Conservation (phyloP, 2,329 filamentous ascomycete species). For the Pseudocercospora vitis region DNA sequence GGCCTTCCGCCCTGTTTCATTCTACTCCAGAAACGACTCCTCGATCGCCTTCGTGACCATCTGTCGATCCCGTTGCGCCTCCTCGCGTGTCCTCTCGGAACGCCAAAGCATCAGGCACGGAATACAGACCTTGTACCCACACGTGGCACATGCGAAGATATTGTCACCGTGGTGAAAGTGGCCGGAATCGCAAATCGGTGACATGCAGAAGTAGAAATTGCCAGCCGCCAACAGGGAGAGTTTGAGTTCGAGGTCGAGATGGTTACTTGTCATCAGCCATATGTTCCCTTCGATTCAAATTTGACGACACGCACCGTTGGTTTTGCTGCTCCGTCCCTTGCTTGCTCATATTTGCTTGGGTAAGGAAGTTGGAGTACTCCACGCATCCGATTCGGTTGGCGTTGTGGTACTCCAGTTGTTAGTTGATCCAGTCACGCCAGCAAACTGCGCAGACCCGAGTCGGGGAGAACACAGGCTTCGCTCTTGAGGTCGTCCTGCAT, state of each 20-base stretch:
- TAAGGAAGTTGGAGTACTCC: slow-evolving; percentile 22
- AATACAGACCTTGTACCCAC: slow-evolving; percentile 26
- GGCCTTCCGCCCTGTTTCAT: neutral
- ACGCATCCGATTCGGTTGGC: slow-evolving; percentile 19
- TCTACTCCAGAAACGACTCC: neutral
- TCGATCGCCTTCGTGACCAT: neutral
- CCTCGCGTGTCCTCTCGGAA: slow-evolving; percentile 26
- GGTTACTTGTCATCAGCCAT: neutral
- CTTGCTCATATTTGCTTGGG: slow-evolving; percentile 18
- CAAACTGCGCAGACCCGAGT: slow-evolving; percentile 21
- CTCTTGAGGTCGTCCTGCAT: neutral
- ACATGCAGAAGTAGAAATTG: slow-evolving; percentile 28
- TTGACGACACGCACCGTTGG: slow-evolving; percentile 17
- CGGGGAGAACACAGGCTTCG: slow-evolving; percentile 13
- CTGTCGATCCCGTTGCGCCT: neutral
- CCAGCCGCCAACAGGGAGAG: slow-evolving; percentile 15
- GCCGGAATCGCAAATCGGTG: slow-evolving; percentile 24
- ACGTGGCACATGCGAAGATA: slow-evolving; percentile 30
- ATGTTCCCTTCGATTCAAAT: neutral
- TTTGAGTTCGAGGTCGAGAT: slow-evolving; percentile 20
- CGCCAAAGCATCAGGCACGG: slow-evolving; percentile 29
- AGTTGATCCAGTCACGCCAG: slow-evolving; percentile 25
- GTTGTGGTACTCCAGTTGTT: slow-evolving; percentile 12
- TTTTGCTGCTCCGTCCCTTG: slow-evolving; percentile 14
- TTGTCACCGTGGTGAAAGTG: slow-evolving; percentile 28